phyloP scores from a whole-genome alignment of 2,329 filamentous ascomycete species.

The Nakataea oryzae region DNA sequence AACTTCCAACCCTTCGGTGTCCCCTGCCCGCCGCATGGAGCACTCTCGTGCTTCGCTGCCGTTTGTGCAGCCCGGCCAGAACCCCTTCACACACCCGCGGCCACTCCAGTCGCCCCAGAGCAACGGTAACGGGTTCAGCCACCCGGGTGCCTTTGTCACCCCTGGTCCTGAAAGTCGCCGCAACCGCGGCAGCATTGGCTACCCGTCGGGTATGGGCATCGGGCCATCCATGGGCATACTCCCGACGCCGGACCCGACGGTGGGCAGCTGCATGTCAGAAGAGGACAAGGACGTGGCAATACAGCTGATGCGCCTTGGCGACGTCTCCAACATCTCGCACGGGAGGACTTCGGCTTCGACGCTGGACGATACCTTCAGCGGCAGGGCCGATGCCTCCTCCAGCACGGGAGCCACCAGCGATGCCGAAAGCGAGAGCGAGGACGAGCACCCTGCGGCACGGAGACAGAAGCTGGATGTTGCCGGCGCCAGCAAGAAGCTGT shows the following conservation, averaged over 20 bases:
- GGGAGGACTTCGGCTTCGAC: slow-evolving; percentile 90
- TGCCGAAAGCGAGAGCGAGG: slow-evolving; percentile 57
- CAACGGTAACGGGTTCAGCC: slow-evolving; percentile 46
- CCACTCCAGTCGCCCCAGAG: slow-evolving; percentile 78
- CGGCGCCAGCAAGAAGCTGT: slow-evolving; percentile 33
- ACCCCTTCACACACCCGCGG: slow-evolving; percentile 68
- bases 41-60: slow-evolving; percentile 63
- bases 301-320: slow-evolving; percentile 90
- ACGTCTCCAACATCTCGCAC: slow-evolving; percentile 87
- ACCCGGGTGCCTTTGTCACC: slow-evolving; percentile 51
- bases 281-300: slow-evolving; percentile 89
- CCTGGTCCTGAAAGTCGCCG: slow-evolving; percentile 52
- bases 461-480: slow-evolving; percentile 43
- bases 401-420: slow-evolving; percentile 80
- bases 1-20: slow-evolving; percentile 95
- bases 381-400: slow-evolving; percentile 73
- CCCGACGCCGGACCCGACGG: slow-evolving; percentile 92
- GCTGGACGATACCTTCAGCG: slow-evolving; percentile 86
- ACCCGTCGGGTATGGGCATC: slow-evolving; percentile 31
- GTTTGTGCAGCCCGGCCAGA: slow-evolving; percentile 65
- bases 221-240: slow-evolving; percentile 47
- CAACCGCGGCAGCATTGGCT: slow-evolving; percentile 52
- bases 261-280: slow-evolving; percentile 93
- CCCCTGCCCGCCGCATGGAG: slow-evolving; percentile 73
- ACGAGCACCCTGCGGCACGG: slow-evolving; percentile 47